Base-by-base conservation (phyloP, 805 yeast genomes). In the Dipodascus albidus region DNA sequence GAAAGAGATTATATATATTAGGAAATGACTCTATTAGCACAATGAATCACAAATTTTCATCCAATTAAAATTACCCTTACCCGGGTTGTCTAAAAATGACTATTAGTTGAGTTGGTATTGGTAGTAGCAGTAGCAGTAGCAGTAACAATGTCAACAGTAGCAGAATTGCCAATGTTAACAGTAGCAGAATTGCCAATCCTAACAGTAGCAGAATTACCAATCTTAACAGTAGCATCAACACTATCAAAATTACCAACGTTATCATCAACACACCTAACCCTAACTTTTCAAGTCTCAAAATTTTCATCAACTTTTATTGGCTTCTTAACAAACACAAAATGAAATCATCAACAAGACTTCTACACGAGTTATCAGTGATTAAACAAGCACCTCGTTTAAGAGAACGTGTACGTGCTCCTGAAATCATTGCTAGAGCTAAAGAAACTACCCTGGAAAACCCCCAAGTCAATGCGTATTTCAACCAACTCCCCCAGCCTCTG, bases 401-500 rank as follows among this genome's bases (percentile, higher is more conserved):
- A n/a, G 44, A 38, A 17, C 44, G 44, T 38, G n/a, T 38, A 11
- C 44, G 44, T 22, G 70, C 70, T 3, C 47, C 58, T 23, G 67
- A 64, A 41, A 64, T 66, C 1, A 54, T 64, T 14, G 47, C 52
- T 27, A 49, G 53, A 14, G 67, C 62, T 3, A 23, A 52, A 71
- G 70, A 58, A 77, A 77, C 38, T 54, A 4, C 49, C 6, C 19
- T 17, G n/a, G 27, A 47, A n/a, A 9, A 4, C 6, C 19, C n/a
- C 4, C 6, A 58, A 15, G 63, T 68, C 33, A 52, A 59, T 23
- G 61, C 68, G 17, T 66, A 67, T 42, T 85, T 82, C 60, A 65
- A 72, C 24, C 74, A 78, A 67, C 79, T 89, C 47, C 97, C 96
- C 19, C 72, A 68, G 51, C 78, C 76, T 64, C 75, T 89, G 33